Evolutionary conservation across 257 asterid genomes (phyloP), one percentile per base, ranked within the genome.

Genomic region (Nicotiana obtusifolia): DNA sequence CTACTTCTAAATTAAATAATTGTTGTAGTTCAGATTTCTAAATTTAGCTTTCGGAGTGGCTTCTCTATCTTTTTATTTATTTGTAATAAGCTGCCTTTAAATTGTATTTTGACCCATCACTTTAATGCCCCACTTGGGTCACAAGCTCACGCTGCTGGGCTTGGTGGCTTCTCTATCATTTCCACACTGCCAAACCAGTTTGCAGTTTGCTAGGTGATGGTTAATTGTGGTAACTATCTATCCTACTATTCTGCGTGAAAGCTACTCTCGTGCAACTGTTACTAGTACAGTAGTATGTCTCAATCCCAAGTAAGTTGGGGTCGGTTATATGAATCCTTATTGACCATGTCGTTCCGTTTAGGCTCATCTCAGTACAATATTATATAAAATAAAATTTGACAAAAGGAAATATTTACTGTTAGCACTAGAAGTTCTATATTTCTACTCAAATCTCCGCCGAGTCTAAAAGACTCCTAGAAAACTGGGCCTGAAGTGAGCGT

Each of bases 241-340:
- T 24, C 67, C 17, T 62, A 11, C 77, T 37, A 68, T 10, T 68
- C 56, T 68, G 56, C 9, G 37, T 37, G 56, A 20, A 68, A 37
- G 56, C 56, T 68, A 68, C 19, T 68, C 77, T 68, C 54, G 56
- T 68, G 37, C 77, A 68, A 37, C 77, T 33, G 3, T 41, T 41
- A 68, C 77, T 19, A 37, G 54, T 10, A 68, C n/a, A 35, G 31
- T 37, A 37, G 37, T 37, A 37, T 4, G 16, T 31, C 53, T 67
- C 76, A 67, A 67, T n/a, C 56, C 54, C 31, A 68, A 37, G 77
- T 37, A 68, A 37, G 77, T 68, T 68, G 31, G 30, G 53, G 77
- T n/a, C 1, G 30, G 77, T 17, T 10, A 37, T 17, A 49, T 49
- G 56, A 49, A 49, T 52, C 17, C 19, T 52, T 6, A 52, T 15